Percentiles rank a stretch among this genome's conserved stretches.
Conservation (phyloP, 1,139 yeast genomes). For the Candida sp. region DNA sequence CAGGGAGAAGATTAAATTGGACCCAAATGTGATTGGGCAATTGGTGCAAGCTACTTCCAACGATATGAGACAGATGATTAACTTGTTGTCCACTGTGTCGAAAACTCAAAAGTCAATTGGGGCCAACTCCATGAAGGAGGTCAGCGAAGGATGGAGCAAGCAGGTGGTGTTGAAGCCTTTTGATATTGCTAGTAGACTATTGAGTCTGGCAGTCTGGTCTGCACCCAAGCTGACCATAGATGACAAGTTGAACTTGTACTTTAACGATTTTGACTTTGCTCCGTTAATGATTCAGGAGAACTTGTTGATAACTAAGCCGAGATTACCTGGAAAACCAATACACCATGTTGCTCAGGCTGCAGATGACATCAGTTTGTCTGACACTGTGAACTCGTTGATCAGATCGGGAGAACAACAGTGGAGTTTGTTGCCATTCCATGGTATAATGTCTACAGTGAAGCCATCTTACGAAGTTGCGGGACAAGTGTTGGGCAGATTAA, state of each 20-base stretch:
- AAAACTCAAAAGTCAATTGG: slow-evolving; percentile 69
- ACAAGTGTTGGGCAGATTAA: slow-evolving; percentile 64
- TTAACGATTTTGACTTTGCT: slow-evolving; percentile 93
- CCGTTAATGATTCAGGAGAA: slow-evolving; percentile 98
- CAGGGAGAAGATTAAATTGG: slow-evolving; percentile 81
- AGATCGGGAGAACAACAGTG: slow-evolving; percentile 96
- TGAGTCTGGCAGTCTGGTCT: slow-evolving; percentile 33
- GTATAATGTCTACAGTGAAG: slow-evolving; percentile 80
- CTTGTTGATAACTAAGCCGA: slow-evolving; percentile 71
- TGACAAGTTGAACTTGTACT: slow-evolving; percentile 88
- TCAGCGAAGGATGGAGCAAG: slow-evolving; percentile 82
- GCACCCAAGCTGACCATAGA: slow-evolving; percentile 55
- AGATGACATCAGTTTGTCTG: slow-evolving; percentile 82
- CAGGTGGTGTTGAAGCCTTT: slow-evolving; percentile 92
- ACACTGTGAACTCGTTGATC: slow-evolving; percentile 77
- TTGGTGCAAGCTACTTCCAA: slow-evolving; percentile 85
- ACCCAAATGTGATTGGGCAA: slow-evolving; percentile 82
- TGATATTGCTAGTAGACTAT: slow-evolving; percentile 78
- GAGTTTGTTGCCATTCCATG: slow-evolving; percentile 95
- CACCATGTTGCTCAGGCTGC: slow-evolving; percentile 78
- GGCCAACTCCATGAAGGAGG: slow-evolving; percentile 49
- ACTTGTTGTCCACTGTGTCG: slow-evolving; percentile 83
- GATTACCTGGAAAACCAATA: slow-evolving; percentile 27
- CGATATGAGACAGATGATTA: slow-evolving; percentile 95
- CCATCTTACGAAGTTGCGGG: slow-evolving; percentile 87